Evolutionary conservation across 75 land plant genomes (phyloP).

Genomic region (Pinus tabuliformis): DNA sequence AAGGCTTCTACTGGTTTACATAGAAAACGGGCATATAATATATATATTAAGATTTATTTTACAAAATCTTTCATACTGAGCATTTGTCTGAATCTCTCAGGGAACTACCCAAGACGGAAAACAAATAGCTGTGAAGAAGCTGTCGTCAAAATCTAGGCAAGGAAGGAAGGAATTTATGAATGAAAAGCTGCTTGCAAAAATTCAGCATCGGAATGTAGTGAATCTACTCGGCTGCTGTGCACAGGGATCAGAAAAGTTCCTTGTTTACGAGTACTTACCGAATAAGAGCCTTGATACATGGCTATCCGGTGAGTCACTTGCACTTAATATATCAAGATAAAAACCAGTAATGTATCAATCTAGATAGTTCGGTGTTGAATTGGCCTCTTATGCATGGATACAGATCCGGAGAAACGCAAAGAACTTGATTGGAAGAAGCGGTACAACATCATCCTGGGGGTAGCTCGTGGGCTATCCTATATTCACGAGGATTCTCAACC

Average conservation of each 20-base stretch:
- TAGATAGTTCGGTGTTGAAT: not conserved
- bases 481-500: slow-evolving; percentile 5
- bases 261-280: not conserved
- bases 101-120: not conserved
- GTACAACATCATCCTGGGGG: not conserved
- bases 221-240: not conserved
- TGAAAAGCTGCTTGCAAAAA: not conserved
- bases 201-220: not conserved
- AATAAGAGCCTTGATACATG: not conserved
- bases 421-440: slow-evolving; percentile 3
- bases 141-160: not conserved
- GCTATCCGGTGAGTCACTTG: not conserved
- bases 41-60: too few species aligned
- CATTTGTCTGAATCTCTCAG: not conserved
- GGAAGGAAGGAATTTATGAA: not conserved
- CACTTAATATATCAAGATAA: too few species aligned
- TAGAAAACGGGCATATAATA: too few species aligned
- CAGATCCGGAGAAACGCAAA: slow-evolving; percentile 2
- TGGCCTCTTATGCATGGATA: not conserved
- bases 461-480: slow-evolving; percentile 1
- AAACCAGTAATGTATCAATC: too few species aligned
- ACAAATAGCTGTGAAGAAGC: not conserved
- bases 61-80: too few species aligned
- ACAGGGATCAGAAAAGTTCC: not conserved
- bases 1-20: too few species aligned